phyloP scores from a whole-genome alignment of 345 rosid species.

The Eutrema yunnanense region DNA sequence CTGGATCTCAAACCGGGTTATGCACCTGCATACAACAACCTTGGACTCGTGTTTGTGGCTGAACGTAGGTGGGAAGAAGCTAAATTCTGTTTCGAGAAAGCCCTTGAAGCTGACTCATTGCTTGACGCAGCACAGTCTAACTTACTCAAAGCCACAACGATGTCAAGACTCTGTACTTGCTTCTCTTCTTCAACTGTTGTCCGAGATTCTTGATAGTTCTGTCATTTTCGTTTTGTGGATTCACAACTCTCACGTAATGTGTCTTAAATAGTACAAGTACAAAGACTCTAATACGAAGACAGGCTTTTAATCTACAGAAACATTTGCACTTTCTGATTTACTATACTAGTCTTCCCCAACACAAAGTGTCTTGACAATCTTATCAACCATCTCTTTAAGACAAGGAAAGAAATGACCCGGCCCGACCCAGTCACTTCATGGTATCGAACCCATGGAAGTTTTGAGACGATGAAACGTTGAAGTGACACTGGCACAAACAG shows the following conservation, averaged over 20 bases:
- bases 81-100: slow-evolving; percentile 66
- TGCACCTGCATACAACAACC: slow-evolving; percentile 93
- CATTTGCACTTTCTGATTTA: background rate
- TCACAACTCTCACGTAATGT: background rate
- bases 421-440: background rate
- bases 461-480: background rate
- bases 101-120: slow-evolving; percentile 69
- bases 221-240: background rate
- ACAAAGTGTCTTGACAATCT: background rate
- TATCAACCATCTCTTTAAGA: background rate
- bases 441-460: background rate
- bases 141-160: slow-evolving; percentile 41
- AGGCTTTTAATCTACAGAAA: background rate
- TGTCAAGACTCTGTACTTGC: slow-evolving; percentile 37
- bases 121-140: slow-evolving; percentile 96
- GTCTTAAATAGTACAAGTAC: background rate
- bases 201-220: slow-evolving; percentile 13
- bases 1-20: slow-evolving; percentile 84
- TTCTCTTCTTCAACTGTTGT: slow-evolving; percentile 27
- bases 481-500: background rate
- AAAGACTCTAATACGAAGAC: background rate
- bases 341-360: background rate
- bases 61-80: slow-evolving; percentile 90
- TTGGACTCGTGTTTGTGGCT: slow-evolving; percentile 88
- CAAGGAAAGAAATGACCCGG: background rate